Conservation (phyloP, 805 yeast genomes). For the Cyberlindnera xylosilytica region DNA sequence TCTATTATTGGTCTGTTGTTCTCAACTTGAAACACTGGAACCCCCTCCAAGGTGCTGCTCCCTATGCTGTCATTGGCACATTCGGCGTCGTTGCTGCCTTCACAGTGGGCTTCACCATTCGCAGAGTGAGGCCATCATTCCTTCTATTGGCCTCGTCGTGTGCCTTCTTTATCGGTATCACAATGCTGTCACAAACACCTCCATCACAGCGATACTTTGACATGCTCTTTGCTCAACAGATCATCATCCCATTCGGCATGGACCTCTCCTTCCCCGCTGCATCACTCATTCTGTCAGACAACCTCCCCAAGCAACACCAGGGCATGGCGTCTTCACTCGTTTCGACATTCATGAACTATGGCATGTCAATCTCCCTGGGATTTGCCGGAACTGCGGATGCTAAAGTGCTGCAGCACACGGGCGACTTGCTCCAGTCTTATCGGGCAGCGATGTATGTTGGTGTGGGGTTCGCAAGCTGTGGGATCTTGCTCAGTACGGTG, state of each 20-base stretch:
- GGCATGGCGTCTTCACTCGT: slow-evolving; percentile 79
- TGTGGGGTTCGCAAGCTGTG: background rate
- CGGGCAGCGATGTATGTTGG: slow-evolving; percentile 1
- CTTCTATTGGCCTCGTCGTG: slow-evolving; percentile 48
- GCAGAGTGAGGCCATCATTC: slow-evolving; percentile 45
- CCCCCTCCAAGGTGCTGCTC: no score
- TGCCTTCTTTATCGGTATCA: slow-evolving; percentile 52
- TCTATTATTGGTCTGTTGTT: slow-evolving; percentile 52
- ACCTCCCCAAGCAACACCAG: slow-evolving; percentile 60
- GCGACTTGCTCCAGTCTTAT: background rate
- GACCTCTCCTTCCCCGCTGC: slow-evolving; percentile 77
- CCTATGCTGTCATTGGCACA: slow-evolving; percentile 40
- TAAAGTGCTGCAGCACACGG: background rate
- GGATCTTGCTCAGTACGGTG: background rate
- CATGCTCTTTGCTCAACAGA: slow-evolving; percentile 51
- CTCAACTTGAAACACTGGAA: no score
- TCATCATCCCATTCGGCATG: slow-evolving; percentile 69
- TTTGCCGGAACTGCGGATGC: slow-evolving; percentile 65
- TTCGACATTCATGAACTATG: slow-evolving; percentile 67
- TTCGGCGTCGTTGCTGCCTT: slow-evolving; percentile 57
- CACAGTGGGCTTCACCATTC: slow-evolving; percentile 45
- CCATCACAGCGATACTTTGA: slow-evolving; percentile 57
- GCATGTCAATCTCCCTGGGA: slow-evolving; percentile 69
- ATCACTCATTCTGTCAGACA: slow-evolving; percentile 56
- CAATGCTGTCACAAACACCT: slow-evolving; percentile 55